Conservation (phyloP, 2,329 filamentous ascomycete species). For the Metarhizium humberi region DNA sequence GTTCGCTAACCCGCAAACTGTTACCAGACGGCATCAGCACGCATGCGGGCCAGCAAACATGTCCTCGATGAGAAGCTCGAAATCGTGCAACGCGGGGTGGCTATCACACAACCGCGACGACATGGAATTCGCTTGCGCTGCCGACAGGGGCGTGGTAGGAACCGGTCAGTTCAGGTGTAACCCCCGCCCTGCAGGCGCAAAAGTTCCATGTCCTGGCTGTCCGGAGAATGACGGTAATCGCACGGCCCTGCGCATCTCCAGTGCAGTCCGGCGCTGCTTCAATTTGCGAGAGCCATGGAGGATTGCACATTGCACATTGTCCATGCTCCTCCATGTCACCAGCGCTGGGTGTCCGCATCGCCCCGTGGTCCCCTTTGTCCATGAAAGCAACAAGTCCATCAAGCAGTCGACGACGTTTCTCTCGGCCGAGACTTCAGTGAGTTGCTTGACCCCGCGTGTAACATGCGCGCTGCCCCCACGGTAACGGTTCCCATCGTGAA, state of each 20-base stretch:
- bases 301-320: not conserved
- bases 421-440: too few species aligned
- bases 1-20: not conserved
- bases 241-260: not conserved
- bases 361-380: too few species aligned
- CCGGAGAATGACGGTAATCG: too few species aligned
- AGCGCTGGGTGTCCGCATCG: too few species aligned
- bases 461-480: too few species aligned
- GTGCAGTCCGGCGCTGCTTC: not conserved
- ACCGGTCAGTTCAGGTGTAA: constrained; percentile 8
- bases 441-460: too few species aligned
- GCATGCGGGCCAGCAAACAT: not conserved
- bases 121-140: not conserved
- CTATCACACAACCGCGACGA: not conserved
- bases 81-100: not conserved
- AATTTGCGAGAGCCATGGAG: not conserved
- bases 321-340: too few species aligned
- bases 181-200: constrained; percentile 11
- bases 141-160: constrained; percentile 4
- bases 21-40: not conserved
- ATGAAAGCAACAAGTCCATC: too few species aligned
- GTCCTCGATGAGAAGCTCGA: not conserved
- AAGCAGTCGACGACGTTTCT: too few species aligned
- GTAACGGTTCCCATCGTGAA: too few species aligned
- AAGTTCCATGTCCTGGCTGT: constrained; percentile 10